Percentiles rank a stretch among this genome's conserved stretches.
phyloP scores from a whole-genome alignment of 1,139 yeast species.

The Yamadazyma taylorii region DNA sequence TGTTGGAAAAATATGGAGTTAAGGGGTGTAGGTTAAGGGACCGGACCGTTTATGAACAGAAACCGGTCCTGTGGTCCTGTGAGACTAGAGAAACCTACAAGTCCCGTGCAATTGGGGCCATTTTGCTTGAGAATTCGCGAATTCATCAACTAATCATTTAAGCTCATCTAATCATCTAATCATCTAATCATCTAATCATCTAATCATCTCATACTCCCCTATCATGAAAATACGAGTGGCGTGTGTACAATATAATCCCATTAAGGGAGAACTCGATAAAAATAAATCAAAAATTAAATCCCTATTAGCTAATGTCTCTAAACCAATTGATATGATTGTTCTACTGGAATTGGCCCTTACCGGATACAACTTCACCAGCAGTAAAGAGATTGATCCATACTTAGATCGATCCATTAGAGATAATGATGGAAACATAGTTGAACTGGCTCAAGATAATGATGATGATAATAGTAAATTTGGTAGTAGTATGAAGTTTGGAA shows the following conservation, averaged over 20 bases:
- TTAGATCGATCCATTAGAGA: constrained; percentile 35
- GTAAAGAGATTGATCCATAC: constrained; percentile 57
- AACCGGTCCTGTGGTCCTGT: no score
- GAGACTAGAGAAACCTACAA: no score
- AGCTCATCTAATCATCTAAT: no score
- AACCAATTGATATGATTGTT: constrained; percentile 60
- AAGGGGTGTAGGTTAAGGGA: no score
- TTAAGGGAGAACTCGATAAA: constrained; percentile 56
- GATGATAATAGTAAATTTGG: background rate
- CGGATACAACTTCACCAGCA: constrained; percentile 69
- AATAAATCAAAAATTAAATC: constrained; percentile 51
- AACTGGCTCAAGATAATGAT: no score
- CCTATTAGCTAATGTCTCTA: constrained; percentile 29
- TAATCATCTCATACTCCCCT: no score
- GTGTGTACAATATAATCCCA: constrained; percentile 67
- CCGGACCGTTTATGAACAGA: no score
- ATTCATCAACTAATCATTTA: no score
- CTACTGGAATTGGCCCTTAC: constrained; percentile 86
- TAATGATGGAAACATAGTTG: constrained; percentile 1
- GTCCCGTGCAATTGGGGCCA: no score
- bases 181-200: no score
- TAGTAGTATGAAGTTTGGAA: constrained; percentile 58
- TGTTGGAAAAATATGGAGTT: no score
- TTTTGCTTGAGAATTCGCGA: no score
- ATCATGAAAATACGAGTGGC: constrained; percentile 50